Base-by-base conservation (phyloP, 2,329 filamentous ascomycete species). In the Aschersonia sp. region DNA sequence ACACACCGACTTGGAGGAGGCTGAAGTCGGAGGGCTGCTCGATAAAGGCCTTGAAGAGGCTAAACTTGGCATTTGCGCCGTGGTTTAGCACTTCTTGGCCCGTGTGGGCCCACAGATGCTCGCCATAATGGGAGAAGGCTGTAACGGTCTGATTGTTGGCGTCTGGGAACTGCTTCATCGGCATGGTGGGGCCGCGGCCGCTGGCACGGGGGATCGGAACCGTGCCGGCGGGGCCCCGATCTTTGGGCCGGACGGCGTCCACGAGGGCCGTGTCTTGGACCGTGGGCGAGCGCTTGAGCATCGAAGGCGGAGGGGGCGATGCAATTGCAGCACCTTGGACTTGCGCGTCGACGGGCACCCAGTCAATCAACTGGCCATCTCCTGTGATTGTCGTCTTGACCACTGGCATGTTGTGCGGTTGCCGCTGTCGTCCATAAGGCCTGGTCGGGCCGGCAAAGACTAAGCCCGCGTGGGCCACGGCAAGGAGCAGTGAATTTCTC, bases 41-140 rank as follows among this genome's bases (percentile, higher is more conserved):
- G 14, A 54, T 41, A 39, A 50, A 56, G 2, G 54, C 45, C 41
- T 51, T 43, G 46, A 48, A 56, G 37, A 53, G 43, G 50, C 50
- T 54, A 40, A 51, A 51, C 2, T 39, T 47, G 9, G 51, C 53
- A 12, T 39, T 50, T 29, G 51, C 53, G 39, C 54, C 54, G 10
- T 46, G 51, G 41, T 53, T 51, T 31, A 45, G 22, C 7, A 49
- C 49, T 6, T 8, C 4, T 37, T 53, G 51, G 35, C 42, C 41
- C 2, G 50, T 50, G 42, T 45, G 52, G 39, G 54, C 51, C 42
- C 54, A 56, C 54, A 53, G 55, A 39, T 55, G 54, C 42, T 44
- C 30, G 12, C 53, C 53, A 6, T 47, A 47, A 14, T 51, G 43
- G 29, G 49, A 48, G n/a, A 43, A n/a, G 12, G 12, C 4, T 3